A percentile compares a stretch with the other conserved stretches of the same genome.
Evolutionary conservation across 2,329 filamentous ascomycete genomes (phyloP).

Genomic region (Cercospora beticola): DNA sequence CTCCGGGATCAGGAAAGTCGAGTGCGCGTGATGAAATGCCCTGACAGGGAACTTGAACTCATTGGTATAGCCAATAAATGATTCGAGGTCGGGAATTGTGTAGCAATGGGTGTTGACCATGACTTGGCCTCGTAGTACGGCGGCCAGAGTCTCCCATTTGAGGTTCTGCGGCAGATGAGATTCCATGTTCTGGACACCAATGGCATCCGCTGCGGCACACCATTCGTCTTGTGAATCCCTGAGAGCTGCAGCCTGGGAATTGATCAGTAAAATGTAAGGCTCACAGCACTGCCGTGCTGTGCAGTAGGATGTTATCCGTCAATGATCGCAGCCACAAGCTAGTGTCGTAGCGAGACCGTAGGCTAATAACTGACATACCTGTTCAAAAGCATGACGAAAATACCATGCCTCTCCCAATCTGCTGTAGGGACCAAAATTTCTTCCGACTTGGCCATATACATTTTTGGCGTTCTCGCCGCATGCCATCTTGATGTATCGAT

Average conservation of each 20-base stretch:
- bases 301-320: background rate
- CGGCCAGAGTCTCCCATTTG: slow-evolving; percentile 62
- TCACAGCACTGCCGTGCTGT: background rate
- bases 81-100: slow-evolving; percentile 65
- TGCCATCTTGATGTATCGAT: slow-evolving; percentile 76
- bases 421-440: slow-evolving; percentile 57
- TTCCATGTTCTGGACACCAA: slow-evolving; percentile 53
- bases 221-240: slow-evolving; percentile 66
- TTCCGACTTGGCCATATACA: slow-evolving; percentile 57
- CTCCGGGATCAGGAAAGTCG: slow-evolving; percentile 66
- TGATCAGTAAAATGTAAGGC: slow-evolving; percentile 48
- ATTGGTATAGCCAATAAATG: slow-evolving; percentile 68
- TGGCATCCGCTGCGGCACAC: slow-evolving; percentile 57
- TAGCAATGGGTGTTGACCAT: slow-evolving; percentile 72
- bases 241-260: slow-evolving; percentile 51
- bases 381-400: slow-evolving; percentile 9
- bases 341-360: slow-evolving; percentile 38
- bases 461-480: slow-evolving; percentile 68
- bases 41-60: slow-evolving; percentile 68
- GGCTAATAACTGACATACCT: background rate
- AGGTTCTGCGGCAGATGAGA: slow-evolving; percentile 63
- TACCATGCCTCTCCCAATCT: slow-evolving; percentile 66
- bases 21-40: slow-evolving; percentile 69
- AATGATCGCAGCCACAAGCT: slow-evolving; percentile 43
- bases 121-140: slow-evolving; percentile 65